Conservation (phyloP, 2,329 filamentous ascomycete species). For the Fusarium anthophilum region DNA sequence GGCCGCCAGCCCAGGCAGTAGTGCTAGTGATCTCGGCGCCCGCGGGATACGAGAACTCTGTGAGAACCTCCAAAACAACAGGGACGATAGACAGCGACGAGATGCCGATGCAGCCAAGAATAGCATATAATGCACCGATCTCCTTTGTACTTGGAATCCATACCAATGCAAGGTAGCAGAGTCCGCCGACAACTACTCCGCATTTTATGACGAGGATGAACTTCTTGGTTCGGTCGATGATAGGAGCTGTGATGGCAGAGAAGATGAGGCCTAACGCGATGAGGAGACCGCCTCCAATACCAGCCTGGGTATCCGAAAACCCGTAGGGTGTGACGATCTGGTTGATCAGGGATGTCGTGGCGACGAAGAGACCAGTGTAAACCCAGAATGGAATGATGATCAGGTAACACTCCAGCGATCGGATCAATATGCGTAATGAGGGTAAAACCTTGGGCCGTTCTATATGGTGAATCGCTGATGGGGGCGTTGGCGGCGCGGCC, state of each 20-base stretch:
- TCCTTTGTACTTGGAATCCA: background rate
- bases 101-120: background rate
- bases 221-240: background rate
- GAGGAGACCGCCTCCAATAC: background rate
- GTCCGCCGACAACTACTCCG: background rate
- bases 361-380: background rate
- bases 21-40: background rate
- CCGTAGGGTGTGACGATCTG: background rate
- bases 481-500: fast-evolving
- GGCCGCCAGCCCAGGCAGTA: background rate
- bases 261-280: background rate
- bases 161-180: background rate
- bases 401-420: background rate
- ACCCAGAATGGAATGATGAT: background rate
- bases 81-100: background rate
- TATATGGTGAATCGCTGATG: background rate
- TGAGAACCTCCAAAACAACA: background rate
- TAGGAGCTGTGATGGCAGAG: background rate
- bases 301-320: background rate
- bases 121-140: background rate
- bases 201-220: background rate
- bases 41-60: background rate
- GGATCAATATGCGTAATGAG: background rate
- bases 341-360: background rate
- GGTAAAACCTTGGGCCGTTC: background rate